phyloP scores from a whole-genome alignment of 768 basidiomycete genomes.

The Suillus spraguei region DNA sequence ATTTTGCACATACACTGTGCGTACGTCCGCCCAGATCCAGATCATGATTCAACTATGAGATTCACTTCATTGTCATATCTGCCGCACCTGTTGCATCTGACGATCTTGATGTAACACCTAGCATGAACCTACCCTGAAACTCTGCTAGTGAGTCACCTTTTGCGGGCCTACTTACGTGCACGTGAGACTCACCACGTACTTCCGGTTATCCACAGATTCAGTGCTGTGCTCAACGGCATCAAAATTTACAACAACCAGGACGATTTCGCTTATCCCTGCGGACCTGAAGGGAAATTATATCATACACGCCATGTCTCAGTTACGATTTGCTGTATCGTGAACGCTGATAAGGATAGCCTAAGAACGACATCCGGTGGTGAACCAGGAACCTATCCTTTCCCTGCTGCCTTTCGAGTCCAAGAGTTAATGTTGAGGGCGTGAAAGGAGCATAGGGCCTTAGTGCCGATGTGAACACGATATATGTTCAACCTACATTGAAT shows the following conservation, averaged over 20 bases:
- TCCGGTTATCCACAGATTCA: not conserved
- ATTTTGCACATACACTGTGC: too few species aligned
- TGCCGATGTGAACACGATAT: too few species aligned
- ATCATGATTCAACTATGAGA: not conserved
- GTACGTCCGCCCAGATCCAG: too few species aligned
- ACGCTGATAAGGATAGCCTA: too few species aligned
- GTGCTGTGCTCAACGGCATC: not conserved
- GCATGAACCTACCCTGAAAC: not conserved
- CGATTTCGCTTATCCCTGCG: not conserved
- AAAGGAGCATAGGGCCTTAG: not conserved
- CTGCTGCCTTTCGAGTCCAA: not conserved
- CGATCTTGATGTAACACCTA: too few species aligned
- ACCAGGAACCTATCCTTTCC: not conserved
- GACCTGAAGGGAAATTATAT: not conserved
- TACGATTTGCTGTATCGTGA: too few species aligned
- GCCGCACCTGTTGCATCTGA: too few species aligned
- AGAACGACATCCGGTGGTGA: too few species aligned
- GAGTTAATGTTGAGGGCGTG: not conserved
- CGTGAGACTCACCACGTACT: too few species aligned
- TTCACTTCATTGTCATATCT: not conserved
- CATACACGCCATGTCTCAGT: not conserved
- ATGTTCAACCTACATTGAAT: too few species aligned
- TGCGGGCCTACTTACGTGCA: not conserved
- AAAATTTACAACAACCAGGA: not conserved
- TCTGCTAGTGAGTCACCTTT: not conserved